These are phyloP conservation scores for Steccherinum ochraceum DNA, from an alignment of 768 basidiomycete species.

Conservation along the genomic window DNA sequence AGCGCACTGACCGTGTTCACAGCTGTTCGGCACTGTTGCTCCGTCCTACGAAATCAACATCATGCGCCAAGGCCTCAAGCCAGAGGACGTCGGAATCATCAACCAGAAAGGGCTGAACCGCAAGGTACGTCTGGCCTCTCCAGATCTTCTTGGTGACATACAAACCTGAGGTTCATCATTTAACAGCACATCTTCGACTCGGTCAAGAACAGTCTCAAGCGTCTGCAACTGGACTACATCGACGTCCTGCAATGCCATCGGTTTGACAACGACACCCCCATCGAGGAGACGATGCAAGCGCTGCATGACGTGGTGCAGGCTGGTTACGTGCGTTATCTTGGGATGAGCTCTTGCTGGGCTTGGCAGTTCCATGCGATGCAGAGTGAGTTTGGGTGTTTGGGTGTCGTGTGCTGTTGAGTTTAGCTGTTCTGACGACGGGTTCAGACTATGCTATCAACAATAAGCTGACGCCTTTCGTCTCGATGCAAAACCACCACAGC, in stretches of 20 bases:
- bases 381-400: conserved; percentile 10
- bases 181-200: conserved; percentile 42
- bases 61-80: conserved; percentile 1
- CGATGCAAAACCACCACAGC: conserved; percentile 59
- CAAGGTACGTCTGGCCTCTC: conserved; percentile 24
- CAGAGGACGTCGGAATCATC: conserved; percentile 36
- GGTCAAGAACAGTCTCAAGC: conserved; percentile 32
- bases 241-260: conserved; percentile 36
- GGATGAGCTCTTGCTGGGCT: conserved; percentile 31
- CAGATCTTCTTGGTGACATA: not conserved
- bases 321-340: conserved; percentile 36
- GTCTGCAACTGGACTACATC: conserved; percentile 40
- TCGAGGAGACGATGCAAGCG: conserved; percentile 40
- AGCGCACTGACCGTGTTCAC: conserved; percentile 8
- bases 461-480: conserved; percentile 46
- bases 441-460: conserved; percentile 34
- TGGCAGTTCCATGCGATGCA: conserved; percentile 31
- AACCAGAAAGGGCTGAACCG: conserved; percentile 42
- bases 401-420: conserved; percentile 1
- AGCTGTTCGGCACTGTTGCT: conserved; percentile 14
- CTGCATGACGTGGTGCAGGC: conserved; percentile 40
- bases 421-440: not conserved
- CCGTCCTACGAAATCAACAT: conserved; percentile 6
- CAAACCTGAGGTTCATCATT: not conserved
- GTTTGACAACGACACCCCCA: conserved; percentile 30